Base-by-base conservation (phyloP, 2,329 filamentous ascomycete species). In the Leptographium lundbergii region DNA sequence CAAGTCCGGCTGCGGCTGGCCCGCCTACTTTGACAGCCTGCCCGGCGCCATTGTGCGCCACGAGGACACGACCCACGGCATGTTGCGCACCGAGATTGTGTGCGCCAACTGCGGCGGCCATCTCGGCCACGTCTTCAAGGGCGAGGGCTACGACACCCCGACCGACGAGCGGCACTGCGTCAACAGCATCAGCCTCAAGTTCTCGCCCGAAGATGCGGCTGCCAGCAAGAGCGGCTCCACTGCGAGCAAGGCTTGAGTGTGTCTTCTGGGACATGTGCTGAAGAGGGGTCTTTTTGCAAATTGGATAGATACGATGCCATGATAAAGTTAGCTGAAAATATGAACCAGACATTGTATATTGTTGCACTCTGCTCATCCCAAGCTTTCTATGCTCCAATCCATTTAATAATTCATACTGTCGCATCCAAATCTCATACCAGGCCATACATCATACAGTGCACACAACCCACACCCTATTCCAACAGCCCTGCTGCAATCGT, bases 101-200 rank as follows among this genome's bases (percentile, higher is more conserved):
- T 99, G 94, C 74, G 82, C 84, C 63, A 96, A 95, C 71, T 99
- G 94, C 69, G 95, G 94, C 27, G 94, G 94, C 2, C 90, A 95
- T 73, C 71, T 95, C 61, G 90, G 90, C 29, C 90, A 95, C 76
- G 89, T 95, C 19, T 95, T 95, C 72, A 92, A 94, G 77, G 90
- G 90, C 14, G 90, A 95, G 72, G 87, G 88, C 24, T 92, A 86
- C 68, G 68, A 78, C 10, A 95, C 88, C 25, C 91, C 94, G 6
- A 97, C 91, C 24, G 87, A 99, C 71, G 94, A 99, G 82, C 81
- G 94, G 62, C 94, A 99, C 75, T 99, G 94, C 69, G 94, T 99
- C 60, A 99, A 97, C 70, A 94, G 89, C 68, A 75, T 97, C 57
- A 95, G 89, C 70, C 76, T 97, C 73, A 94, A 85, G 66, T 97